Conservation (phyloP, 176 grass and related monocot genomes). For the Paspalum vaginatum region DNA sequence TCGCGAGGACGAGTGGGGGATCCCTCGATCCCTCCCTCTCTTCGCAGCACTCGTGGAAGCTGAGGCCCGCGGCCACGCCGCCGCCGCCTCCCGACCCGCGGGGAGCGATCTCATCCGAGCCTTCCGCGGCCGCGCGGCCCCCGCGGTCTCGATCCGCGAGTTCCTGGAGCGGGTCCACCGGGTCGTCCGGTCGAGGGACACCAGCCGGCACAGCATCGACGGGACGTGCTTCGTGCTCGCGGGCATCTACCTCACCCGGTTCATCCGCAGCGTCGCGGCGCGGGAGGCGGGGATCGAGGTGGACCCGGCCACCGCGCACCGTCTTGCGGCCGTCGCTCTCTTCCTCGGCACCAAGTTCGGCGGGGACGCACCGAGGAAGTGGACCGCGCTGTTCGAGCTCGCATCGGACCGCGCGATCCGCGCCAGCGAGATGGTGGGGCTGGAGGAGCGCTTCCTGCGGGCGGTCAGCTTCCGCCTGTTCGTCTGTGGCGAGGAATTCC, state of each 20-base stretch:
- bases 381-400: neutral
- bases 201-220: neutral
- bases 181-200: neutral
- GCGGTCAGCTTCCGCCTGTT: neutral
- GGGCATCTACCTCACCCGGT: neutral
- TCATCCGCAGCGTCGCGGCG: neutral
- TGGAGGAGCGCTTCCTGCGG: constrained; percentile 6
- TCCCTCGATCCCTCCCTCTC: neutral
- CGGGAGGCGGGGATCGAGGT: neutral
- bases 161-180: constrained; percentile 4
- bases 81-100: neutral
- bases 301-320: constrained; percentile 20
- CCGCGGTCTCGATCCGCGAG: neutral
- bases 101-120: neutral
- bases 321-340: neutral
- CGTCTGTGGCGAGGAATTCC: neutral
- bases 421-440: neutral
- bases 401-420: neutral
- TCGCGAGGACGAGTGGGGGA: neutral
- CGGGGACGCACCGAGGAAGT: neutral
- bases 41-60: neutral
- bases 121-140: neutral
- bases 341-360: no score
- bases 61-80: neutral
- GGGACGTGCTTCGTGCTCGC: neutral